These are phyloP conservation scores for Rhynchosporium agropyri DNA, from an alignment of 2,329 filamentous ascomycete species.

Conservation along the genomic window DNA sequence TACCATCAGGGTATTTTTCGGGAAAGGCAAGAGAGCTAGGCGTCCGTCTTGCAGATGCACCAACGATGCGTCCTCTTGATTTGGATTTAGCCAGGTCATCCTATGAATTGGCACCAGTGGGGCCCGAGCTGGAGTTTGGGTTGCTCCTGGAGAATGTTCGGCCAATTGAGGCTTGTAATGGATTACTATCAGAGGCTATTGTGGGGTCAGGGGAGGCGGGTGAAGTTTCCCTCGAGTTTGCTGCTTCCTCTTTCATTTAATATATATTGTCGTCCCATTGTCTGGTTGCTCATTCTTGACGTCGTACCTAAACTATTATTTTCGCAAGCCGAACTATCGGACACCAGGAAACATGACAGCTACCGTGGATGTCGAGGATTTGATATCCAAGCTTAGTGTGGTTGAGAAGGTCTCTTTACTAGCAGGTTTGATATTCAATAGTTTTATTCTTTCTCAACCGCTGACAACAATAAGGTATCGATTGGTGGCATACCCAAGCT, in stretches of 20 bases:
- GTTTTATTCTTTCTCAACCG: background rate
- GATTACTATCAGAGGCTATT: background rate
- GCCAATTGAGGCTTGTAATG: constrained; percentile 18
- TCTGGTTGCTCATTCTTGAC: background rate
- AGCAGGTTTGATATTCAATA: constrained; percentile 45
- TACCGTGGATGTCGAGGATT: constrained; percentile 56
- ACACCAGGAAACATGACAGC: constrained; percentile 27
- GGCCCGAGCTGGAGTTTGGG: background rate
- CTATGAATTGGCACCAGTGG: constrained; percentile 1
- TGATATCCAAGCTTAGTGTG: constrained; percentile 56
- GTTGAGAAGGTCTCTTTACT: constrained; percentile 57
- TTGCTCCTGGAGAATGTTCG: constrained; percentile 11
- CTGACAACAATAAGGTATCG: constrained; percentile 35
- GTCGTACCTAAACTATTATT: background rate
- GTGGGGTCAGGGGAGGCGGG: background rate
- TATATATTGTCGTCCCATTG: constrained; percentile 2
- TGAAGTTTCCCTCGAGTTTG: constrained; percentile 4
- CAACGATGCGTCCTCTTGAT: constrained; percentile 13
- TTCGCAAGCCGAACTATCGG: background rate
- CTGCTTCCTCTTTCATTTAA: background rate
- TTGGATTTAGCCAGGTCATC: constrained; percentile 12
- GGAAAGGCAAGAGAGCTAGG: constrained; percentile 2
- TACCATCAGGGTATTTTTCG: constrained; percentile 44
- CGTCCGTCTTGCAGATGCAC: constrained; percentile 3
- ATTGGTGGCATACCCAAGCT: constrained; percentile 43